phyloP scores from a whole-genome alignment of 1,284 basidiomycete species.

The Abortiporus biennis region DNA sequence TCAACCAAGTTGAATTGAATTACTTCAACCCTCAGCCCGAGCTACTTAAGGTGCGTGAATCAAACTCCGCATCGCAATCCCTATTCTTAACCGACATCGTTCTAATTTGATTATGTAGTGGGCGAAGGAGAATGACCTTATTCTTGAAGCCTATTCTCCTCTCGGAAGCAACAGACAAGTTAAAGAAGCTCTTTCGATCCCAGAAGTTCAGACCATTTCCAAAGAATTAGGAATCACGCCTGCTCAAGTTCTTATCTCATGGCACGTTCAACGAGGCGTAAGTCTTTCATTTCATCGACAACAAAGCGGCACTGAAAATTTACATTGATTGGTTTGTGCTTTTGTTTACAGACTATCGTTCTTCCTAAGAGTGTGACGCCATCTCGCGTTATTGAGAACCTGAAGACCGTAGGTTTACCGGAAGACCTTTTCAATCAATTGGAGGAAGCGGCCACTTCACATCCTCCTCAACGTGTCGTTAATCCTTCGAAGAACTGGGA shows the following conservation, averaged over 20 bases:
- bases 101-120: constrained; percentile 31
- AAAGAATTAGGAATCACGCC: constrained; percentile 64
- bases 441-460: constrained; percentile 52
- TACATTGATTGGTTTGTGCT: neutral
- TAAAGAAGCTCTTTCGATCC: constrained; percentile 44
- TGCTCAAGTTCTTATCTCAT: constrained; percentile 75
- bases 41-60: constrained; percentile 52
- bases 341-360: constrained; percentile 47
- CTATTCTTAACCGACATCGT: neutral
- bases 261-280: constrained; percentile 77
- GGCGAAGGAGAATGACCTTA: constrained; percentile 56
- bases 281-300: constrained; percentile 19
- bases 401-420: constrained; percentile 53
- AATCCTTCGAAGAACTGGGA: constrained; percentile 63
- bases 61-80: neutral
- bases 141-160: constrained; percentile 78
- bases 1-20: constrained; percentile 82
- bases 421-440: constrained; percentile 49
- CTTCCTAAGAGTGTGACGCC: constrained; percentile 79
- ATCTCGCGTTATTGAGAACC: constrained; percentile 67
- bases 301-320: neutral
- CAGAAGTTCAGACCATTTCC: constrained; percentile 43
- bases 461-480: constrained; percentile 45
- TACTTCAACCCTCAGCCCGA: constrained; percentile 82
- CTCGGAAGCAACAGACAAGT: constrained; percentile 63